A percentile compares a stretch with the other conserved stretches of the same genome.
Conservation (phyloP, 1,284 basidiomycete genomes). For the Heliocybe sulcata region DNA sequence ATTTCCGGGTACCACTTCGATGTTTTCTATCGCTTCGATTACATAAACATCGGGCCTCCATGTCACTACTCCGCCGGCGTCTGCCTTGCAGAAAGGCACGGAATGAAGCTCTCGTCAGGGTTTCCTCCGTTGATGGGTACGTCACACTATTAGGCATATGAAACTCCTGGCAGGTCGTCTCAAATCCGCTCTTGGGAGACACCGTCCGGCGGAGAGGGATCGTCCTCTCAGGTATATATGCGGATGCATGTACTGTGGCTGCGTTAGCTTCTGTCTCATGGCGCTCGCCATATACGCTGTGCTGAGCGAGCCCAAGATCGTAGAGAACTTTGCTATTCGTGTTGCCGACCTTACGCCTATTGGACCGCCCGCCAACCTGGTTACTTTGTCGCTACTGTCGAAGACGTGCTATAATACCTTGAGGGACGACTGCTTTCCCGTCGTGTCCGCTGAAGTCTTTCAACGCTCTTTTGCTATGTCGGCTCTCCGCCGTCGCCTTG, state of each 20-base stretch:
- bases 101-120: background rate
- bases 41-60: background rate
- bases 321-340: slow-evolving; percentile 26
- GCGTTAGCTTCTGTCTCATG: background rate
- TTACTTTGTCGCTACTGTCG: slow-evolving; percentile 24
- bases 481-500: slow-evolving; percentile 29
- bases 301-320: slow-evolving; percentile 16
- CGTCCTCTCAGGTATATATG: background rate
- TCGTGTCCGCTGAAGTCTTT: slow-evolving; percentile 31
- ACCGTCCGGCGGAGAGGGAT: background rate
- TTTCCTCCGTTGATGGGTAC: background rate
- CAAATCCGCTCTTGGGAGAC: background rate
- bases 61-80: background rate
- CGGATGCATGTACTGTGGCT: background rate
- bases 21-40: background rate
- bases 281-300: background rate
- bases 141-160: background rate
- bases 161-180: background rate
- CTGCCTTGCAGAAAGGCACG: background rate
- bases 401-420: slow-evolving; percentile 21
- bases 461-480: slow-evolving; percentile 30
- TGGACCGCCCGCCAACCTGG: slow-evolving; percentile 24
- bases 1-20: background rate
- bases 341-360: slow-evolving; percentile 18
- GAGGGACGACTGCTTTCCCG: slow-evolving; percentile 16